Conservation (phyloP, 169 alveolate genomes). For the Blepharisma undulans region DNA sequence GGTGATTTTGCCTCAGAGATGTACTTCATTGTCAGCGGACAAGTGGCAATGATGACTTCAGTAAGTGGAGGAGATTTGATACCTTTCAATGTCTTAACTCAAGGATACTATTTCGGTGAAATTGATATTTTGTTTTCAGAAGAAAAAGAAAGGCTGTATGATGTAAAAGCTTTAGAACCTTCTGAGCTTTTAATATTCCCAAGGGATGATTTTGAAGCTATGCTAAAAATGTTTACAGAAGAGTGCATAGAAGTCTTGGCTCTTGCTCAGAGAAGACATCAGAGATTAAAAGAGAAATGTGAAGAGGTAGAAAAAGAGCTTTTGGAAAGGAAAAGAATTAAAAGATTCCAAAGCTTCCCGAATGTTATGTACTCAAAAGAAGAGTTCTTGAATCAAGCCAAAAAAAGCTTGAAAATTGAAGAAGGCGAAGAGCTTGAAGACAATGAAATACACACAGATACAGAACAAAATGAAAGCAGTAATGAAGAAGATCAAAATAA, state of each 20-base stretch:
- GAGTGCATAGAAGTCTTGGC: slow-evolving; percentile 23
- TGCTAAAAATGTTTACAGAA: slow-evolving; percentile 17
- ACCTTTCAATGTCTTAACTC: slow-evolving; percentile 30
- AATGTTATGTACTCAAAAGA: neutral
- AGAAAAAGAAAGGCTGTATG: slow-evolving; percentile 4
- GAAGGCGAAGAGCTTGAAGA: neutral
- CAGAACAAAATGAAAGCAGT: neutral
- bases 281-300: slow-evolving; percentile 6
- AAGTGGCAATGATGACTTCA: slow-evolving; percentile 44
- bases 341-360: neutral
- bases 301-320: neutral
- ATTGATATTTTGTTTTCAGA: slow-evolving; percentile 54
- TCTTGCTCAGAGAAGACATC: slow-evolving; percentile 19
- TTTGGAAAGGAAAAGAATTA: neutral
- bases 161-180: neutral
- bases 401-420: neutral
- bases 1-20: slow-evolving; percentile 56
- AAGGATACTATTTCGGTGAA: slow-evolving; percentile 64
- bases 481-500: neutral
- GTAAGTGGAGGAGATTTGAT: neutral
- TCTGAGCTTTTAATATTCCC: neutral
- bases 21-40: slow-evolving; percentile 57
- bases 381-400: neutral
- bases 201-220: neutral
- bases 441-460: neutral